These are phyloP conservation scores for Sanghuangporus sanghuang DNA, from an alignment of 1,284 basidiomycete species.

Conservation along the genomic window DNA sequence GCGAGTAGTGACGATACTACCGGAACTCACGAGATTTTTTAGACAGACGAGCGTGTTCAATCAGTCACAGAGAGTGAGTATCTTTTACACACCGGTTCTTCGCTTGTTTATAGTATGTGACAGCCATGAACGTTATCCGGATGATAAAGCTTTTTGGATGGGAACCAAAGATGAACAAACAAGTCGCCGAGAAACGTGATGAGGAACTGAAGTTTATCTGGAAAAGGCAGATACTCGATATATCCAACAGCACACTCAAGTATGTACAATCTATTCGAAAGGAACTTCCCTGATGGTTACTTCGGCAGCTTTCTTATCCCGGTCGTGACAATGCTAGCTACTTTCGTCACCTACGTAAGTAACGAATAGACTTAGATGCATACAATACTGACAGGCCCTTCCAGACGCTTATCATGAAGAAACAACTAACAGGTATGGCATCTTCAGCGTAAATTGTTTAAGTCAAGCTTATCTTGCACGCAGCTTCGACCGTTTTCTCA, in stretches of 20 bases:
- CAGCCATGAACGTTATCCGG: conserved; percentile 41
- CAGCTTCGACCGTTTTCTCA: conserved; percentile 36
- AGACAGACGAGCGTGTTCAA: conserved; percentile 48
- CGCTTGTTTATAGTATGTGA: conserved; percentile 1
- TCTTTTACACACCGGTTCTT: conserved; percentile 3
- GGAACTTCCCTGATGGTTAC: not conserved
- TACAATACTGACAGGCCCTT: not conserved
- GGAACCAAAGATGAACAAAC: conserved; percentile 50
- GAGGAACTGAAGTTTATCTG: conserved; percentile 31
- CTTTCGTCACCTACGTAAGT: conserved; percentile 37
- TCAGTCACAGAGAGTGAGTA: conserved; percentile 41
- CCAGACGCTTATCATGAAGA: conserved; percentile 37
- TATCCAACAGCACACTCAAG: conserved; percentile 25
- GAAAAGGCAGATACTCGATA: conserved; percentile 20
- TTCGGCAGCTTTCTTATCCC: conserved; percentile 34
- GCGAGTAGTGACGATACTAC: conserved; percentile 25
- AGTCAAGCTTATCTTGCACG: not conserved
- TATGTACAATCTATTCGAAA: conserved; percentile 6
- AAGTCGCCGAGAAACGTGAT: conserved; percentile 43
- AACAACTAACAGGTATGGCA: conserved; percentile 32
- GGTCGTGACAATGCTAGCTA: conserved; percentile 40
- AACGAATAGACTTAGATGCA: not conserved
- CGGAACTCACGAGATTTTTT: conserved; percentile 18
- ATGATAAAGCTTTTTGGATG: conserved; percentile 72
- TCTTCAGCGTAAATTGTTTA: not conserved